Evolutionary conservation across 2,329 filamentous ascomycete species (phyloP).

Genomic region (Zymoseptoria passerinii): DNA sequence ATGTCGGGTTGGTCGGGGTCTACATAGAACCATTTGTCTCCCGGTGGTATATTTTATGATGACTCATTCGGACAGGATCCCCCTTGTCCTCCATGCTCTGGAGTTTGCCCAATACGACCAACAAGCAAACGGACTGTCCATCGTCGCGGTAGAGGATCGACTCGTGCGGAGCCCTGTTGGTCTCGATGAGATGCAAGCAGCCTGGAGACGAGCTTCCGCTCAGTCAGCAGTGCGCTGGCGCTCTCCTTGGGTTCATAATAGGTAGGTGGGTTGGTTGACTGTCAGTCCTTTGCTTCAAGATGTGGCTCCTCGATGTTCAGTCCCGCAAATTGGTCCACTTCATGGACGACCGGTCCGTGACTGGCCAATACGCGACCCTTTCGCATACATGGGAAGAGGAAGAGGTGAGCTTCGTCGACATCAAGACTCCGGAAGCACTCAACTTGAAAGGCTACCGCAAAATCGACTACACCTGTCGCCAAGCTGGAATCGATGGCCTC

Average conservation of each 20-base stretch:
- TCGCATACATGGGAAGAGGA: constrained; percentile 14
- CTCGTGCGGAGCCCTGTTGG: neutral
- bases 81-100: too few relatives aligned
- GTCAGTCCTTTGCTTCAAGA: neutral
- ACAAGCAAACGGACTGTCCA: too few relatives aligned
- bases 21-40: too few relatives aligned
- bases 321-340: constrained; percentile 8
- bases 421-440: constrained; percentile 3
- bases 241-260: too few relatives aligned
- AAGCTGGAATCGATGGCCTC: constrained; percentile 3
- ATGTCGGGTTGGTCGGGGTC: neutral
- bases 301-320: constrained; percentile 11
- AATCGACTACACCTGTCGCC: constrained; percentile 5
- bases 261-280: neutral
- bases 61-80: neutral
- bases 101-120: too few relatives aligned
- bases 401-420: constrained; percentile 11
- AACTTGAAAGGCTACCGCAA: constrained; percentile 1
- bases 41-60: neutral
- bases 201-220: neutral
- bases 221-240: neutral
- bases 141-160: too few relatives aligned
- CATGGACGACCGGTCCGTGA: constrained; percentile 5
- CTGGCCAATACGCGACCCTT: constrained; percentile 10
- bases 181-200: neutral